phyloP scores from a whole-genome alignment of 495 filamentous ascomycete genomes.

The Daldinia caldariorum region DNA sequence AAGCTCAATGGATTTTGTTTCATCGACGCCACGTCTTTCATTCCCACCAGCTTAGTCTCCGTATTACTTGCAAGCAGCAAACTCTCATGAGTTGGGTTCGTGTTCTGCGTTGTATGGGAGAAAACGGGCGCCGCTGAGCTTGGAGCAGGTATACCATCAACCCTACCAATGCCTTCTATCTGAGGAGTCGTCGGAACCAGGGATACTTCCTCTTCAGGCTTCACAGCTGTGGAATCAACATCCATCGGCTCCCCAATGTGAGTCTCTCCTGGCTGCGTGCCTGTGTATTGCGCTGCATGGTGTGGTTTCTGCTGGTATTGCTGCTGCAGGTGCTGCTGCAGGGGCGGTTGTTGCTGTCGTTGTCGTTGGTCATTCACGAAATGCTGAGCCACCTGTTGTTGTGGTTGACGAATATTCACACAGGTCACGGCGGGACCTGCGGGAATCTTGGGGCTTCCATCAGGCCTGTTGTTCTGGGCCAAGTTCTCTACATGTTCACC shows the following conservation, averaged over 20 bases:
- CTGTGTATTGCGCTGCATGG: not conserved
- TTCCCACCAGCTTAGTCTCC: conserved; percentile 46
- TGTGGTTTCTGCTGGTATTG: conserved; percentile 13
- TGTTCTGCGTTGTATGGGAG: conserved; percentile 59
- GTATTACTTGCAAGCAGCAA: conserved; percentile 51
- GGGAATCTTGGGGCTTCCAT: conserved; percentile 10
- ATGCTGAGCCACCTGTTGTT: conserved; percentile 5
- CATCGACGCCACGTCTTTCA: conserved; percentile 31
- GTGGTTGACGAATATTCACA: conserved; percentile 4
- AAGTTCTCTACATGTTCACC: conserved; percentile 4
- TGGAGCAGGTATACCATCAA: conserved; percentile 56
- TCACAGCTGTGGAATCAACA: conserved; percentile 31
- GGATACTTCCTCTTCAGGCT: conserved; percentile 17
- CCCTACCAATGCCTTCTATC: conserved; percentile 6
- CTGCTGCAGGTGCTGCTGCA: conserved; percentile 18
- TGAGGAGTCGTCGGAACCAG: conserved; percentile 20
- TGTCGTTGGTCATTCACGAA: conserved; percentile 8
- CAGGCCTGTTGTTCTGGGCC: conserved; percentile 6
- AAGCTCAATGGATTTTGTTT: conserved; percentile 24
- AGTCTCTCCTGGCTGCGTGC: conserved; percentile 30
- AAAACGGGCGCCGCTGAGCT: conserved; percentile 52
- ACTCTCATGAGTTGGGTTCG: conserved; percentile 64
- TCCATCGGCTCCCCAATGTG: conserved; percentile 42
- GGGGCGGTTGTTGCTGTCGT: conserved; percentile 14
- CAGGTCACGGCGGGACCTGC: not conserved